Evolutionary conservation across 176 grass and related monocot genomes (phyloP).

Genomic region (Oryza longistaminata): DNA sequence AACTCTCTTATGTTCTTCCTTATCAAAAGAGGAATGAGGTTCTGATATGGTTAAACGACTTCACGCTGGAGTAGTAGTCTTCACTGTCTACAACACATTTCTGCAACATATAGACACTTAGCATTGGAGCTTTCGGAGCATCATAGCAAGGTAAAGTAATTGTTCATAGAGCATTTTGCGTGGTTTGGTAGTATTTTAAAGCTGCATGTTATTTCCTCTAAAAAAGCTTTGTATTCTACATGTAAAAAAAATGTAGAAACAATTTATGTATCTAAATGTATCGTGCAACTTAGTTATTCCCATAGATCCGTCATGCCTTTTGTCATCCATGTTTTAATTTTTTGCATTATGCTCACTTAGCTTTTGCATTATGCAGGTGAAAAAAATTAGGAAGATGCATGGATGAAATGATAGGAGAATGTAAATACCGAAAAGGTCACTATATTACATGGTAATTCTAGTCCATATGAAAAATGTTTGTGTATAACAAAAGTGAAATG

Average conservation of each 20-base stretch:
- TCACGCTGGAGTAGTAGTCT: slow-evolving; percentile 50
- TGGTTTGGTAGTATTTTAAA: slow-evolving; percentile 28
- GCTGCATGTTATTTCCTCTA: slow-evolving; percentile 21
- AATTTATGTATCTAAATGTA: not conserved
- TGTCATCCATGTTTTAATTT: not conserved
- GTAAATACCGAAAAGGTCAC: slow-evolving; percentile 21
- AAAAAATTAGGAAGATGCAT: not conserved
- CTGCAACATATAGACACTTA: slow-evolving; percentile 14
- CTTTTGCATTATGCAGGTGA: slow-evolving; percentile 32
- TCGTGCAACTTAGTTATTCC: not conserved
- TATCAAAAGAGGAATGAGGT: slow-evolving; percentile 75
- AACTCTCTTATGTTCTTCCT: slow-evolving; percentile 19
- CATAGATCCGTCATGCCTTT: not conserved
- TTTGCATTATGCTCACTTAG: slow-evolving; percentile 2
- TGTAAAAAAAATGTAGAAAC: not conserved
- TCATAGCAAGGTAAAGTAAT: slow-evolving; percentile 34
- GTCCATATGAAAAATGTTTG: slow-evolving; percentile 14
- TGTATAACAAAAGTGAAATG: slow-evolving; percentile 8
- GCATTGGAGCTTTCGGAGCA: slow-evolving; percentile 18
- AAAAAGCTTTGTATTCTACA: not conserved
- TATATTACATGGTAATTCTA: not conserved
- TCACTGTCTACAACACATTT: slow-evolving; percentile 10
- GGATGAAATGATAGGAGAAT: slow-evolving; percentile 21
- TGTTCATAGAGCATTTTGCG: not conserved
- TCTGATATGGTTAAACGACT: slow-evolving; percentile 65